Conservation (phyloP, 2,329 filamentous ascomycete species). For the Alternaria rosae region DNA sequence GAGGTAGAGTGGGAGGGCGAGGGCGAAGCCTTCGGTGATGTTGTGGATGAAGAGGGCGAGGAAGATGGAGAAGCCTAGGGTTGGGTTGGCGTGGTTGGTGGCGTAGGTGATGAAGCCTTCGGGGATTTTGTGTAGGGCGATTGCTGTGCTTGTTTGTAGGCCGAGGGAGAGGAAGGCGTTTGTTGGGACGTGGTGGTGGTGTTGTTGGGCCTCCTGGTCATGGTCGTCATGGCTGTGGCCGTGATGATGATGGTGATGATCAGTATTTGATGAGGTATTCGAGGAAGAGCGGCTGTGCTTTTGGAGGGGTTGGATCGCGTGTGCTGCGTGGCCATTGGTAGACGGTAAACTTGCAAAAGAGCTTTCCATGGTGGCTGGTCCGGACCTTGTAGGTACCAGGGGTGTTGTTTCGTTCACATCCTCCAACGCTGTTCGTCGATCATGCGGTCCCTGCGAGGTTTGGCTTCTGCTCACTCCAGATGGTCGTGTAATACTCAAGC, state of each 20-base stretch:
- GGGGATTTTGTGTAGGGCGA: constrained; percentile 94
- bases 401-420: constrained; percentile 37
- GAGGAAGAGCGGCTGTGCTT: constrained; percentile 26
- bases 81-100: constrained; percentile 93
- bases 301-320: constrained; percentile 11
- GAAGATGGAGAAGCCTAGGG: constrained; percentile 89
- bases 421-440: constrained; percentile 41
- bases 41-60: constrained; percentile 97
- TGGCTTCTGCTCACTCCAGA: constrained; percentile 31
- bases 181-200: constrained; percentile 94
- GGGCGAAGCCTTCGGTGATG: constrained; percentile 94
- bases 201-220: constrained; percentile 54
- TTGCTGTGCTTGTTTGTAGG: constrained; percentile 94
- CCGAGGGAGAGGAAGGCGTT: constrained; percentile 95
- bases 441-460: constrained; percentile 32
- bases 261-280: constrained; percentile 19
- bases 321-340: constrained; percentile 15
- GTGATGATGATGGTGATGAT: constrained; percentile 9
- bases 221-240: constrained; percentile 6
- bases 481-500: constrained; percentile 23
- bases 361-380: constrained; percentile 33
- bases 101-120: constrained; percentile 90
- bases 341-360: constrained; percentile 26
- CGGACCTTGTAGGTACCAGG: constrained; percentile 32
- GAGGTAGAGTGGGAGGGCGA: constrained; percentile 91